Evolutionary conservation across 768 basidiomycete genomes (phyloP), one percentile per base, ranked within the genome.

Genomic region (Tubosaeta brunneosetosa): DNA sequence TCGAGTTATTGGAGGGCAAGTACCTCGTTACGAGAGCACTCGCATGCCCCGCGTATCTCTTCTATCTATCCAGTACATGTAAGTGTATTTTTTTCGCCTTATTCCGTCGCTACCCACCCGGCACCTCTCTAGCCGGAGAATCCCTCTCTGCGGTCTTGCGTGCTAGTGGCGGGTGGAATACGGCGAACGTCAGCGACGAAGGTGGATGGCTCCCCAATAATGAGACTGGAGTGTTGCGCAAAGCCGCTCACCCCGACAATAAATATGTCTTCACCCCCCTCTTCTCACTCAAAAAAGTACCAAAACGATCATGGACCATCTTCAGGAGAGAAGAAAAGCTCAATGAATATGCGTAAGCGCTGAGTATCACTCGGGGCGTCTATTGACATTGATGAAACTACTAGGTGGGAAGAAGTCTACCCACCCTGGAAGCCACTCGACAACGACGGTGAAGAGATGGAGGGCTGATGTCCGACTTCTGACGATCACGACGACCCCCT

Each of bases 11-110:
- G 14, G 50, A 54, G 16, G 54, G 60, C 53, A 67, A 64, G 41
- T 45, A 44, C 14, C 43, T 71, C 34, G 66, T 71, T 40, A 63
- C 58, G 13, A 55, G 43, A n/a, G 56, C 56, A 12, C 42, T 69
- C 14, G 50, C 57, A 16, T 67, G 69, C 45, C 66, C 63, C 12
- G 67, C 66, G 14, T 58, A 62, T 34, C 57, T 64, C 31, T 46
- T 67, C 36, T 69, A 61, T 13, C 41, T 63, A 7, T 61, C 59
- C n/a, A 49, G 64, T 22, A 61, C 52, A 46, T 45, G 62, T 55
- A 47, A 37, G 37, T 0, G 19, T 13, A 22, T 22, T 1, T 34
- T 22, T 14, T 26, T 17, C 12, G 6, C 31, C 38, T 31, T 4
- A 2, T 17, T 10, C 10, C 4, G 7, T 7, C 16, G 4, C 37